Conservation (phyloP, 306 rosid genomes). For the Lupinus albus region DNA sequence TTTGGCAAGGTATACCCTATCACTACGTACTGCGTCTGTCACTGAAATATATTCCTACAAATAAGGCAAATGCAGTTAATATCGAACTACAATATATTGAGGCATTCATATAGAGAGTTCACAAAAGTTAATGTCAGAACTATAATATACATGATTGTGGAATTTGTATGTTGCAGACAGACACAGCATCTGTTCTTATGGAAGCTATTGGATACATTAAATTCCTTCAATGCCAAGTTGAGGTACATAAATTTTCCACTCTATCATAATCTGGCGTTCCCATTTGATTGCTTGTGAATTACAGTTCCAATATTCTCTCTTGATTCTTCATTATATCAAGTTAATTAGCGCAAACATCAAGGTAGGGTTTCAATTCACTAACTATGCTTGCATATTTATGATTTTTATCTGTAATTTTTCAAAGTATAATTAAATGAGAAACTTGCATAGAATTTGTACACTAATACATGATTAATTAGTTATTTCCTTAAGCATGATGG, state of each 20-base stretch:
- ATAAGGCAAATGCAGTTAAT: no score
- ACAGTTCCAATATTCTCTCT: not conserved
- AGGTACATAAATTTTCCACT: constrained; percentile 48
- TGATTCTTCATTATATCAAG: not conserved
- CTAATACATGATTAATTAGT: no score
- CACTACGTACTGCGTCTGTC: no score
- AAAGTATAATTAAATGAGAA: no score
- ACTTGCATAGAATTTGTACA: no score
- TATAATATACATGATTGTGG: not conserved
- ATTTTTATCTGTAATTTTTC: not conserved
- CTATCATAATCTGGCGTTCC: not conserved
- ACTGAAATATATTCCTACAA: not conserved
- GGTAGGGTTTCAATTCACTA: not conserved
- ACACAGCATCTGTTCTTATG: constrained; percentile 69
- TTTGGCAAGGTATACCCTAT: no score
- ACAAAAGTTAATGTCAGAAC: no score
- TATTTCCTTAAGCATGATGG: no score
- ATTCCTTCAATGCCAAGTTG: constrained; percentile 86
- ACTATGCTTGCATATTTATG: not conserved
- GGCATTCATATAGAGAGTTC: not conserved
- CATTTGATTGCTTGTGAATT: not conserved
- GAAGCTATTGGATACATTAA: constrained; percentile 73
- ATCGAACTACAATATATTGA: no score
- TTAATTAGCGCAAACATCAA: not conserved
- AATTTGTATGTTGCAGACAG: constrained; percentile 64